Percentiles rank a stretch among this genome's conserved stretches.
Evolutionary conservation across 192 early-diverging fungal genomes (phyloP).

Genomic region (Radiomyces spectabilis): DNA sequence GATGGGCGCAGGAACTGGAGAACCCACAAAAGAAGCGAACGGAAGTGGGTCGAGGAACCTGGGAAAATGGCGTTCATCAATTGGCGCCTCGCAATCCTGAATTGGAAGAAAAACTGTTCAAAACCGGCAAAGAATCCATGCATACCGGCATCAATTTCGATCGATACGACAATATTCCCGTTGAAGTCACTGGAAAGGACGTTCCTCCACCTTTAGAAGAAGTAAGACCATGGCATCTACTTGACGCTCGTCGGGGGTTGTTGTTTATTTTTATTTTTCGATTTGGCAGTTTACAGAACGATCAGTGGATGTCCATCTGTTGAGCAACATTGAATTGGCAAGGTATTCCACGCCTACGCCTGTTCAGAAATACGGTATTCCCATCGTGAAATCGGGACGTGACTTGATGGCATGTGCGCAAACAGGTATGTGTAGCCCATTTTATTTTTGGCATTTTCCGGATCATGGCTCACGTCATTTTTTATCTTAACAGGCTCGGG

Average conservation of each 20-base stretch:
- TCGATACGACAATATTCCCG: conserved; percentile 68
- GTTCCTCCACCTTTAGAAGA: too few species aligned
- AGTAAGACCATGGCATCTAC: too few species aligned
- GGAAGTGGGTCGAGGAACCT: conserved; percentile 8
- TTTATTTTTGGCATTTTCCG: conserved; percentile 3
- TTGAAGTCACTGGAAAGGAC: conserved; percentile 51
- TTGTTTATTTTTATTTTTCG: conserved; percentile 31
- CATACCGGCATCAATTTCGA: conserved; percentile 74
- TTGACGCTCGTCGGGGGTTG: neutral
- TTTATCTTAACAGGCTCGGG: conserved; percentile 37
- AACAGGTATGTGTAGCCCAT: conserved; percentile 41
- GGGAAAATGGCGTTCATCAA: conserved; percentile 8
- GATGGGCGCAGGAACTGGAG: neutral
- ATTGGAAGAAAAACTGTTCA: conserved; percentile 54
- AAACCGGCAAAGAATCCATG: conserved; percentile 27
- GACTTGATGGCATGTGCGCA: conserved; percentile 88
- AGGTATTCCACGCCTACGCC: conserved; percentile 66
- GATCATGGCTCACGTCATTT: neutral
- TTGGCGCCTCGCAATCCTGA: conserved; percentile 25
- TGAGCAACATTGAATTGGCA: conserved; percentile 61
- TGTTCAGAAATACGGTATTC: conserved; percentile 60
- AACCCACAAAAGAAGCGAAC: neutral
- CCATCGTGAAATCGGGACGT: conserved; percentile 48
- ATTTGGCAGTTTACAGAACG: conserved; percentile 40
- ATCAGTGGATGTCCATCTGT: conserved; percentile 73